Evolutionary conservation across 2,329 filamentous ascomycete genomes (phyloP).

Genomic region (Colletotrichum simmondsii): DNA sequence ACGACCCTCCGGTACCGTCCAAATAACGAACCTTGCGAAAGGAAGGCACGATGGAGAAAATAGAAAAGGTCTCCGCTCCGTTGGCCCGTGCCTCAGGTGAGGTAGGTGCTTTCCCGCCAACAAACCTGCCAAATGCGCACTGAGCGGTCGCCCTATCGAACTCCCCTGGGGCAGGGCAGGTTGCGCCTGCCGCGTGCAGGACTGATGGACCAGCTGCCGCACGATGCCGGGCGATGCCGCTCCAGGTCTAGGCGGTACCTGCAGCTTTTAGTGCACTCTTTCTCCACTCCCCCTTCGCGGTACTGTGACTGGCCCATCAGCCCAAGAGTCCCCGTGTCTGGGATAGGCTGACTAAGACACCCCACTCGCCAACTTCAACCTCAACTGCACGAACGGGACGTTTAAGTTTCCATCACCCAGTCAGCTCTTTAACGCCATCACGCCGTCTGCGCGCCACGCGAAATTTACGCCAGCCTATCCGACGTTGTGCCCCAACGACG

Average conservation of each 20-base stretch:
- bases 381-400: not conserved
- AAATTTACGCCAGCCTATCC: not conserved
- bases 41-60: not conserved
- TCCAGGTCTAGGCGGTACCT: conserved; percentile 6
- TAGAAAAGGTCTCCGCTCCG: not conserved
- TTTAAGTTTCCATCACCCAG: not conserved
- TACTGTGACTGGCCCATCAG: conserved; percentile 17
- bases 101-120: conserved; percentile 1
- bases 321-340: not conserved
- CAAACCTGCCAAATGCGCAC: conserved; percentile 14
- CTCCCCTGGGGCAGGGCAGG: not conserved
- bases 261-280: not conserved
- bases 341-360: conserved; percentile 3
- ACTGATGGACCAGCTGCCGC: conserved; percentile 13
- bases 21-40: not conserved
- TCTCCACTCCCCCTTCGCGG: conserved; percentile 17
- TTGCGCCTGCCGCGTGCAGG: not conserved
- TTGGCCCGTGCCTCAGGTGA: conserved; percentile 1
- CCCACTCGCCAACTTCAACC: conserved; percentile 19
- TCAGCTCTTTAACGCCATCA: not conserved
- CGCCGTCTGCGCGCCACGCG: conserved; percentile 2
- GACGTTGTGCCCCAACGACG: not conserved
- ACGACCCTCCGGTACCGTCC: not conserved
- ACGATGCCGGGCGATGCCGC: conserved; percentile 19
- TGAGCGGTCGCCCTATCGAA: conserved; percentile 17